Evolutionary conservation across 345 rosid genomes (phyloP).

Genomic region (Ceriops decandra): DNA sequence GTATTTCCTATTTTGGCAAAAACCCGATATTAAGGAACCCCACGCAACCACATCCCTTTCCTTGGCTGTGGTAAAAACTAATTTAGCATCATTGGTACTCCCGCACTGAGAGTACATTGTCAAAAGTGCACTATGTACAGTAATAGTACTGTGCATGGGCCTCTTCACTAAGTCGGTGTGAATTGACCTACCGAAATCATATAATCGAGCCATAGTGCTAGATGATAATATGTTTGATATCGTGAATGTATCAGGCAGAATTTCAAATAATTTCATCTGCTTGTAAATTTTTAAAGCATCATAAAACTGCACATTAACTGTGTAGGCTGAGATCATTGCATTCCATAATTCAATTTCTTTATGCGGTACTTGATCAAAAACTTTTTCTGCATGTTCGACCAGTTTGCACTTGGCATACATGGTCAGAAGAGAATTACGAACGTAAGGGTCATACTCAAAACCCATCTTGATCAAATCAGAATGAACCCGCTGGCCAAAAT

Average conservation of each 20-base stretch:
- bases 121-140: conserved; percentile 50
- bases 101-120: conserved; percentile 58
- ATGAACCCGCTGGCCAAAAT: conserved; percentile 61
- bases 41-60: conserved; percentile 62
- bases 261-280: conserved; percentile 39
- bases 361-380: conserved; percentile 41
- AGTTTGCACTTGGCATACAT: conserved; percentile 65
- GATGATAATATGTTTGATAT: conserved; percentile 52
- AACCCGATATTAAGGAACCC: conserved; percentile 73
- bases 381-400: conserved; percentile 46
- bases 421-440: conserved; percentile 55
- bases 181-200: conserved; percentile 55
- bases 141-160: conserved; percentile 35
- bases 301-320: conserved; percentile 31
- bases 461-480: conserved; percentile 65
- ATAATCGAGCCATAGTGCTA: conserved; percentile 40
- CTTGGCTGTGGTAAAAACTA: conserved; percentile 41
- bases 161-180: conserved; percentile 58
- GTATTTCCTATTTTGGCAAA: conserved; percentile 53
- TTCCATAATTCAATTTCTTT: conserved; percentile 65
- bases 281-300: conserved; percentile 44
- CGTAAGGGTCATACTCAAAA: conserved; percentile 48
- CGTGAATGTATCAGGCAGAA: conserved; percentile 53
- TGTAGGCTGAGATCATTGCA: conserved; percentile 68
- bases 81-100: conserved; percentile 39